phyloP scores from a whole-genome alignment of 2,329 filamentous ascomycete genomes.

The Pseudogymnoascus sp. region DNA sequence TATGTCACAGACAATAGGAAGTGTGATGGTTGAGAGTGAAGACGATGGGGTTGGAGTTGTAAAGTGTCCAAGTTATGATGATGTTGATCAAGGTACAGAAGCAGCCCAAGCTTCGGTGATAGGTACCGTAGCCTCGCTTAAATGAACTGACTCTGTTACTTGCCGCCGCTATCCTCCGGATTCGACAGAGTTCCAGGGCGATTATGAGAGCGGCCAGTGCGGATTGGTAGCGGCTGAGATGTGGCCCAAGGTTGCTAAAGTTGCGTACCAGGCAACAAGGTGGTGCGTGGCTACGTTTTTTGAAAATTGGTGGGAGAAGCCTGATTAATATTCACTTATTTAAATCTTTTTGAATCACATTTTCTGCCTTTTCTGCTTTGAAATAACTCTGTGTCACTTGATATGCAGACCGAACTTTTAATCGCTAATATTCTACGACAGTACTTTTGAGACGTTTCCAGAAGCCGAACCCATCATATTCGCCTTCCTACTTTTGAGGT shows the following conservation, averaged over 20 bases:
- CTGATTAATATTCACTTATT: not conserved
- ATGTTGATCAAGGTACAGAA: conserved; percentile 9
- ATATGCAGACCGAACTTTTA: not conserved
- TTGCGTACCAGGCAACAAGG: not conserved
- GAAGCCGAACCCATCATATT: not conserved
- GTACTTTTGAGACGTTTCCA: not conserved
- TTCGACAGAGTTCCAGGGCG: conserved; percentile 12
- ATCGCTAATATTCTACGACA: not conserved
- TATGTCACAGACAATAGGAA: not conserved
- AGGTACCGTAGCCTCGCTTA: conserved; percentile 10
- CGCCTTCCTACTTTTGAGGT: not conserved
- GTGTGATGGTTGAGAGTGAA: conserved; percentile 2
- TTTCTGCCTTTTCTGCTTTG: not conserved
- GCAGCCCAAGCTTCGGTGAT: conserved; percentile 5
- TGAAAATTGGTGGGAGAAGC: not conserved
- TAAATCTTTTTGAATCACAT: not conserved
- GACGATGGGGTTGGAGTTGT: conserved; percentile 4
- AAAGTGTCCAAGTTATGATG: conserved; percentile 6
- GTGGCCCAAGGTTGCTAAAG: not conserved
- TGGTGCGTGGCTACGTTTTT: conserved; percentile 6
- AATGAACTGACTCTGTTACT: not conserved
- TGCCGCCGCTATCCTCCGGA: conserved; percentile 7
- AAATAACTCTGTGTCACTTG: conserved; percentile 5
- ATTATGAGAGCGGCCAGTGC: conserved; percentile 11
- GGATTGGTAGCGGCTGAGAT: not conserved